These are phyloP conservation scores for Diaporthe sp. DNA, from an alignment of 2,329 filamentous ascomycete species.

Conservation along the genomic window DNA sequence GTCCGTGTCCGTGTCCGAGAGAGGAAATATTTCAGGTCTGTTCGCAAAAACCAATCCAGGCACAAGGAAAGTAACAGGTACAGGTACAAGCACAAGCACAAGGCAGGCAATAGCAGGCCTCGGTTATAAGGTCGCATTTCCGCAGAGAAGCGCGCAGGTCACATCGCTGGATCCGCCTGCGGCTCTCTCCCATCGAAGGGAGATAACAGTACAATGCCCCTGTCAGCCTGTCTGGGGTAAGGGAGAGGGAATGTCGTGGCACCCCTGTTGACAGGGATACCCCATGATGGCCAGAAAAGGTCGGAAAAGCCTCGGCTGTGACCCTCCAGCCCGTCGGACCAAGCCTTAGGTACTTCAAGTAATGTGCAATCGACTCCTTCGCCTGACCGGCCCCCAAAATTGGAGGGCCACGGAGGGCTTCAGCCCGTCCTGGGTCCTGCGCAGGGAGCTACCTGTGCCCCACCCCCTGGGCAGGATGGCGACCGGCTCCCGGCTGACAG, in stretches of 20 bases:
- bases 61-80: not conserved
- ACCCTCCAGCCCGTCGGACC: slow-evolving; percentile 20
- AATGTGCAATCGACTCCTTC: not conserved
- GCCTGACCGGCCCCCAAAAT: slow-evolving; percentile 7
- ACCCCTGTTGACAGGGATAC: not conserved
- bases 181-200: not conserved
- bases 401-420: slow-evolving; percentile 28
- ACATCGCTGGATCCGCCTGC: slow-evolving; percentile 16
- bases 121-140: slow-evolving; percentile 13
- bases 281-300: not conserved
- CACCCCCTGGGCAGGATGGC: not conserved
- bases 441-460: not conserved
- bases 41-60: not conserved
- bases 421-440: slow-evolving; percentile 4
- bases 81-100: slow-evolving; percentile 20
- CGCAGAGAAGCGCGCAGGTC: not conserved
- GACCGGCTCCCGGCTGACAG: not conserved
- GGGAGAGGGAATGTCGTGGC: not conserved
- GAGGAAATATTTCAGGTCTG: slow-evolving; percentile 3
- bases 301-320: slow-evolving; percentile 28
- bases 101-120: not conserved
- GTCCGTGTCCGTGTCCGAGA: slow-evolving; percentile 10
- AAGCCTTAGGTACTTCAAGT: not conserved
- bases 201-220: not conserved
- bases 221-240: not conserved